Evolutionary conservation across 1,139 yeast genomes (phyloP), one percentile per base, ranked within the genome.

Genomic region (Starmera stellimalicola): DNA sequence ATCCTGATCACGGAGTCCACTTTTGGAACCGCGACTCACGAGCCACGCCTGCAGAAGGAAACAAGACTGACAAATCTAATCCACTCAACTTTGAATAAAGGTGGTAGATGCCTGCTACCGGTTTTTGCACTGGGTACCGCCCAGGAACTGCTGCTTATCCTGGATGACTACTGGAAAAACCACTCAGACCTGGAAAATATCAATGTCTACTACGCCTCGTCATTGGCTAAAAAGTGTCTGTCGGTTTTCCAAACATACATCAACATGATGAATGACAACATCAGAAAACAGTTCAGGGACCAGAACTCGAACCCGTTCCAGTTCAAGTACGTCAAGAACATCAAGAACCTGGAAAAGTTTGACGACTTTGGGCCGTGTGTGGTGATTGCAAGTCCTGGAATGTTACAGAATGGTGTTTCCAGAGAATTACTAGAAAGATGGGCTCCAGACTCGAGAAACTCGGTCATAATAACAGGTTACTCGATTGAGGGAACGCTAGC

Each of bases 401-500:
- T 91, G 98, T 65, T 91, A 33, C 98, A 91, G 54, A 88, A 83
- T 50, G 98, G 98, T 42, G 79, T 88, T 3, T 87, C 96, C 0
- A 69, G 99, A 48, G 94, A 84, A 45, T 65, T 91, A 30, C 65
- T 91, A 27, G 99, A 91, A 52, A 74, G 81, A 54, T 91, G 99
- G 99, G 91, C 95, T 2, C 98, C 98, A 0, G 98, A 91, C 50
- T 83, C 94, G 3, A 81, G 85, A 50, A 91, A 91, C 49, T 68
- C 94, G 2, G 77, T 87, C 19, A 73, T 91, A 24, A 61, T 91
- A 55, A 93, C 99, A 0, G 99, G 99, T 61, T 91, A 91, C 56
- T 88, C 97, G 3, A 95, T 91, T 5, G 99, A 91, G 54, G 98
- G 99, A 17, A 91, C 98, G 1, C 76, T 91, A 87, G 99, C 98